Base-by-base conservation (phyloP, 768 basidiomycete genomes). In the Boletus sp. region DNA sequence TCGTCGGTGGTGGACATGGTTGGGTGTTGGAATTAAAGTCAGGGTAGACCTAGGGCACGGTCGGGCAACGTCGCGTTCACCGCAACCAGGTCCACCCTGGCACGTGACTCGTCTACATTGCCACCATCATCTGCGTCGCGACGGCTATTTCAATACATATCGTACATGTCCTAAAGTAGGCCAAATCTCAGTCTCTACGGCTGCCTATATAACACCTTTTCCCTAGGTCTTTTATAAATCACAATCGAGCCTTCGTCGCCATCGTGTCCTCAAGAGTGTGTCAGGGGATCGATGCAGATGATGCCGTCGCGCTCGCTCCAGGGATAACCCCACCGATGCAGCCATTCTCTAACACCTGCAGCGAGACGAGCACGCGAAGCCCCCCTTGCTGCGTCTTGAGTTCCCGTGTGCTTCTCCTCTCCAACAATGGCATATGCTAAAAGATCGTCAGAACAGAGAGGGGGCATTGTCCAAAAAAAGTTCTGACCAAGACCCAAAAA, bases 341-440 rank as follows among this genome's bases (percentile, higher is more conserved):
- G 72, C 88, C 88, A 96, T 64, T 93, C 90, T 56, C 90, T 86
- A 40, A 97, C 87, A 10, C 90, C 91, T 2, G 90, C 82, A 13
- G 90, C 90, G 7, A 98, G 78, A 11, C 95, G 85, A 23, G 83
- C 81, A 49, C 90, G 85, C 8, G 91, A 91, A 4, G 91, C 84
- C 27, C 93, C 93, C 37, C 93, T 81, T 13, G 77, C 82, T 4
- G 81, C 74, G 64, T 95, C 93, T 65, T 95, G 92, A n/a, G 85
- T 88, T 2, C 90, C 95, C 1, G 91, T 93, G 69, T 98, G 96
- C 71, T 94, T 96, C 71, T 96, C 92, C 73, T 98, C 93, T 19
- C 97, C 96, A 7, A 98, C 91, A 41, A 99, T 79, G 19, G 92
- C 74, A 68, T 89, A 99, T 6, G 90, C 93, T 89, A 60, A 35